phyloP scores from a whole-genome alignment of 225 moss, liverwort and hornwort species.

The Bryoerythrophyllum caledonicum region DNA sequence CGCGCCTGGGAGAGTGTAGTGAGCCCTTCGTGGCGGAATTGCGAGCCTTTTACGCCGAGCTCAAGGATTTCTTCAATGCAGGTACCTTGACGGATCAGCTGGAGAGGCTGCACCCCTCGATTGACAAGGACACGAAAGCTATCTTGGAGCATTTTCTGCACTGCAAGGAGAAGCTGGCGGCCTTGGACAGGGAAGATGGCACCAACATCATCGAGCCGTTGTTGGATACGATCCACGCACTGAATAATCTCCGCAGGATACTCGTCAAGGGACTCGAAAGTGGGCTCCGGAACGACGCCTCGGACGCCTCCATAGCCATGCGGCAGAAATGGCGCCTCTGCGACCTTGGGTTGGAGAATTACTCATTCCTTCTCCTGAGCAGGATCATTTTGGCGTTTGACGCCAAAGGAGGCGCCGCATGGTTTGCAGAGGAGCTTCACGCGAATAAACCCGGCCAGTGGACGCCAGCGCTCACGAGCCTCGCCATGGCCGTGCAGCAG shows the following conservation, averaged over 20 bases:
- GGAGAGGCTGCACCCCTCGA: slow-evolving; percentile 54
- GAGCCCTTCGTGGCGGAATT: slow-evolving; percentile 71
- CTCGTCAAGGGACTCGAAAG: slow-evolving; percentile 53
- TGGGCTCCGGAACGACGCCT: slow-evolving; percentile 56
- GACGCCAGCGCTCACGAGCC: slow-evolving; percentile 69
- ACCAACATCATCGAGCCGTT: slow-evolving; percentile 59
- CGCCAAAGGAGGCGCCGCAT: slow-evolving; percentile 57
- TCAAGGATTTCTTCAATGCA: slow-evolving; percentile 88
- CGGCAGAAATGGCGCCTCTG: slow-evolving; percentile 87
- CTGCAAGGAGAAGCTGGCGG: slow-evolving; percentile 64
- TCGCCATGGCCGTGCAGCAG: slow-evolving; percentile 73
- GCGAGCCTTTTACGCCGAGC: slow-evolving; percentile 62
- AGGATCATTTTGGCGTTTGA: slow-evolving; percentile 69
- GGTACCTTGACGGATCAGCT: slow-evolving; percentile 87
- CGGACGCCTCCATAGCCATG: slow-evolving; percentile 63
- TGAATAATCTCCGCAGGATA: slow-evolving; percentile 55
- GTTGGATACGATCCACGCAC: slow-evolving; percentile 61
- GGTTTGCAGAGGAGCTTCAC: slow-evolving; percentile 62
- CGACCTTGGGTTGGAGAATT: slow-evolving; percentile 77
- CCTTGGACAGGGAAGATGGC: slow-evolving; percentile 40
- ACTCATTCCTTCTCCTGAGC: slow-evolving; percentile 69
- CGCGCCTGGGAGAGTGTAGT: slow-evolving; percentile 55
- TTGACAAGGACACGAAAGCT: slow-evolving; percentile 52
- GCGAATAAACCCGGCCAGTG: slow-evolving; percentile 60
- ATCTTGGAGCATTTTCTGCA: slow-evolving; percentile 62